Base-by-base conservation (phyloP, 1,284 basidiomycete genomes). In the Puccinia polysora region DNA sequence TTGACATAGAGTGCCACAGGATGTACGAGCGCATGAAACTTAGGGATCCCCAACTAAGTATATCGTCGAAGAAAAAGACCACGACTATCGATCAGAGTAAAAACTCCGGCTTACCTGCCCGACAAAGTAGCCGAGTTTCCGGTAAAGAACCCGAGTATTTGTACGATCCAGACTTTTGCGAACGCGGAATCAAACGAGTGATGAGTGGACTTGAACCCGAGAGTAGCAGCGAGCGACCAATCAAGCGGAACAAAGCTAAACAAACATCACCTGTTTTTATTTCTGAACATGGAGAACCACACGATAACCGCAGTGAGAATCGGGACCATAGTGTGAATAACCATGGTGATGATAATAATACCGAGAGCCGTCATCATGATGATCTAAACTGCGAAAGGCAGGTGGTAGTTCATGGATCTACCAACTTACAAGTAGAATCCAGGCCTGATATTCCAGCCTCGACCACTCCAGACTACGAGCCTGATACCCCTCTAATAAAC, bases 11-110 rank as follows among this genome's bases (percentile, higher is more conserved):
- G 79, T 97, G 94, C 79, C 88, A 89, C 79, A 84, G 89, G 70
- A 95, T 95, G 89, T 89, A 89, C 8, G 84, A 81, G 58, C 83
- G 95, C 38, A 89, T 94, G 81, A 81, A 85, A 74, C 86, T 87
- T 79, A 82, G 90, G 74, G 81, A 87, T 77, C 84, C 85, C 23
- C 86, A 86, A 73, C 81, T 82, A 71, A 83, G 82, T n/a, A n/a
- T n/a, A 76, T 85, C 84, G 77, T 83, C 81, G 67, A 84, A 81
- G 75, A 83, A 81, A 74, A 47, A 77, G 77, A 73, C 76, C 75
- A 28, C 77, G n/a, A 78, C 73, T 84, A 83, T 74, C 84, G 83
- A 75, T 84, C 82, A 64, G 82, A 81, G 72, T 81, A 75, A 4
- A 79, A 2, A 81, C 80, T 72, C 80, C 81, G 0, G 80, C 81